Conservation (phyloP, 306 rosid species). For the Leucaena leucocephala region DNA sequence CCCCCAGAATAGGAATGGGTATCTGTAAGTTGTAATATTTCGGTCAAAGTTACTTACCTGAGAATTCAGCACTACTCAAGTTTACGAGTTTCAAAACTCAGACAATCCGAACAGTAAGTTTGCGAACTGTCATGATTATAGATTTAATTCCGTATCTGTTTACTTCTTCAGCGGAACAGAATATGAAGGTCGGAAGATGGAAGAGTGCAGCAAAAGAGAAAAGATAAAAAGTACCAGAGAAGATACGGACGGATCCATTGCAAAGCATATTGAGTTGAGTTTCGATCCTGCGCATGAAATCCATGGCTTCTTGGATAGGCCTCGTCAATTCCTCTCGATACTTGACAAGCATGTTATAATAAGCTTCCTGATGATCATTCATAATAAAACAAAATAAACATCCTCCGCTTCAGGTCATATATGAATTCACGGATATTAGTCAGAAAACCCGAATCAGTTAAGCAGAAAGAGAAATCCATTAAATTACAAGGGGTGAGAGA, state of each 20-base stretch:
- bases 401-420: too few relatives aligned
- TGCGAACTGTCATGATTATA: conserved; percentile 14
- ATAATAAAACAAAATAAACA: not conserved
- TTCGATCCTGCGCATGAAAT: conserved; percentile 95
- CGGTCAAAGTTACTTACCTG: conserved; percentile 35
- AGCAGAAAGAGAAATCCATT: not conserved
- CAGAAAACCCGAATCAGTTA: not conserved
- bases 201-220: not conserved
- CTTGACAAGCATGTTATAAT: conserved; percentile 94
- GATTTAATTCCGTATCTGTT: conserved; percentile 2
- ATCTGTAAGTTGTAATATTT: not conserved
- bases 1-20: not conserved
- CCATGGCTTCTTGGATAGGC: conserved; percentile 99
- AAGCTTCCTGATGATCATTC: conserved; percentile 72
- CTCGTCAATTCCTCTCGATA: conserved; percentile 90
- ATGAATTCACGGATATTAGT: not conserved
- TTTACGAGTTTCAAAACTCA: conserved; percentile 30
- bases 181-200: not conserved
- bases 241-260: conserved; percentile 73
- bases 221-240: conserved; percentile 34
- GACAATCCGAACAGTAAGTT: conserved; percentile 12
- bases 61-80: conserved; percentile 33
- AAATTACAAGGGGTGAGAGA: too few relatives aligned
- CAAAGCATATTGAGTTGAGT: conserved; percentile 58
- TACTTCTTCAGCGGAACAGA: not conserved